Base-by-base conservation (phyloP, 2,329 filamentous ascomycete genomes). In the Fusarium robinianum region DNA sequence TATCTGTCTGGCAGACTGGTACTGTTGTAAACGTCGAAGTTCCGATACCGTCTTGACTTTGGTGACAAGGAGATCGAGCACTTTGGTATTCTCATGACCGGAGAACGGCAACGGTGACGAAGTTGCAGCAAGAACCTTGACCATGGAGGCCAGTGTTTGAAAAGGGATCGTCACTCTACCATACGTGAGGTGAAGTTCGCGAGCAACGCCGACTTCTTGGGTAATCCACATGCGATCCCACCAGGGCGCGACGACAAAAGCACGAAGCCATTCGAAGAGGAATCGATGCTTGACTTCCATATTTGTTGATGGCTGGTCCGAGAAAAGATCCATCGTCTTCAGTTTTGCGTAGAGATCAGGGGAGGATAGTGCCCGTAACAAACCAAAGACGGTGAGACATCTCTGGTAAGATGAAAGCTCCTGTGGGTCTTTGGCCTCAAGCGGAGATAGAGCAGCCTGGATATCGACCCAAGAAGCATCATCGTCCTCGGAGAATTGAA, bases 221-320 rank as follows among this genome's bases (percentile, higher is more conserved):
- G 43, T 55, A 30, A 57, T 53, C 51, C 51, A 57, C 46, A 53
- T 50, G 21, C 53, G 53, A 55, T 55, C 46, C 53, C 53, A 57
- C 53, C 53, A 57, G 16, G 53, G 49, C 16, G 49, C 42, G 15
- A 55, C 18, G 16, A 48, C 30, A 23, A 57, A 57, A 23, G 29
- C 26, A 9, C 51, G 51, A 6, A 57, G 29, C 53, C 51, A 53
- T 40, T 57, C 54, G 32, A 55, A 57, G 2, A 57, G 51, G 15
- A 22, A 14, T 9, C 35, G 32, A 9, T 53, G 41, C 8, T 50
- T 54, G 4, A 15, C 8, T 9, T 53, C 48, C 39, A 50, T 55
- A 16, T 27, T 25, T 1, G 11, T 8, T 1, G 33, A 5, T 2
- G 36, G 8, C 1, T 9, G 11, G 5, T 16, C 8, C 1, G 45